Percentiles rank a stretch among this genome's conserved stretches.
Evolutionary conservation across 306 rosid genomes (phyloP).

Genomic region (Cyamopsis tetragonoloba): DNA sequence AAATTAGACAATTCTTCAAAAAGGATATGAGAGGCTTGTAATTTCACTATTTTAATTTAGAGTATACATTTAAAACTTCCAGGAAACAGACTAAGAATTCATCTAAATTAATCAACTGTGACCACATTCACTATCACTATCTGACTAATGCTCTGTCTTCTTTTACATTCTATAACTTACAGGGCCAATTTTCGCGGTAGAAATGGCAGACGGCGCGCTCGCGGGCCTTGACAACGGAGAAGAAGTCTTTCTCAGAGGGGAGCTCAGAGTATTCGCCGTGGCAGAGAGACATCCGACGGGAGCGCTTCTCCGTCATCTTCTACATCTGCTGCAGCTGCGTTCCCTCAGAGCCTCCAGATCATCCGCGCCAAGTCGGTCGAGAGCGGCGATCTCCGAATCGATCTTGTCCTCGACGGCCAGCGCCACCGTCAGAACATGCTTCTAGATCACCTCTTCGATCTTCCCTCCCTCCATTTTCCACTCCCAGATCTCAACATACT

Average conservation of each 20-base stretch:
- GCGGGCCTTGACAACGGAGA: conserved; percentile 85
- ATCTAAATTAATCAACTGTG: too few relatives aligned
- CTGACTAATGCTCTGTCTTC: too few relatives aligned
- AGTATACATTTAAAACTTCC: too few relatives aligned
- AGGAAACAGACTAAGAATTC: too few relatives aligned
- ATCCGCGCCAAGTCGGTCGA: conserved; percentile 79
- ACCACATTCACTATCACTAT: too few relatives aligned
- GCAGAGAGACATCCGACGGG: conserved; percentile 89
- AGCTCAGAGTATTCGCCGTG: conserved; percentile 82
- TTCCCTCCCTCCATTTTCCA: conserved; percentile 58
- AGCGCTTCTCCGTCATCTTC: conserved; percentile 94
- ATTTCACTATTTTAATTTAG: too few relatives aligned
- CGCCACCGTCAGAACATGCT: conserved; percentile 80
- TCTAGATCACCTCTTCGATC: conserved; percentile 77
- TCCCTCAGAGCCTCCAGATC: conserved; percentile 83
- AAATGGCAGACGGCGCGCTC: conserved; percentile 98
- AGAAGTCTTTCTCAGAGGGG: conserved; percentile 84
- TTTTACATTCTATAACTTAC: too few relatives aligned
- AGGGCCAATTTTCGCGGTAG: conserved; percentile 98
- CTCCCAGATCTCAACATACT: conserved; percentile 9
- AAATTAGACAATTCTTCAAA: background rate
- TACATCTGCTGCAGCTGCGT: conserved; percentile 90
- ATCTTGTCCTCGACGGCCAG: conserved; percentile 87
- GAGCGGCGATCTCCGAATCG: conserved; percentile 79
- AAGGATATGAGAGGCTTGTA: too few relatives aligned